A percentile compares a stretch with the other conserved stretches of the same genome.
These are phyloP conservation scores for Torulaspora quercuum DNA, from an alignment of 805 yeast genomes.

Conservation along the genomic window DNA sequence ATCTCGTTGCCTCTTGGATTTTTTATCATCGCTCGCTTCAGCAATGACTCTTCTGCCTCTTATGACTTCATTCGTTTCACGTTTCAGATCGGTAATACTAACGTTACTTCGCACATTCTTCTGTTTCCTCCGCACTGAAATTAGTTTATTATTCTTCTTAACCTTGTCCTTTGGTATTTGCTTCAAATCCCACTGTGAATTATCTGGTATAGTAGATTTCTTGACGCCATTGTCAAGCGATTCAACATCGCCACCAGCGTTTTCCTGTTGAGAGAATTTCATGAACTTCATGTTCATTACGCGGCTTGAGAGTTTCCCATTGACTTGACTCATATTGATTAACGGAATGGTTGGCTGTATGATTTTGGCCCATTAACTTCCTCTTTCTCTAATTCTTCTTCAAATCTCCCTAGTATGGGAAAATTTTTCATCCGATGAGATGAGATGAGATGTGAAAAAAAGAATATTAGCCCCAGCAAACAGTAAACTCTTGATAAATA, in stretches of 20 bases:
- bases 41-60: constrained; percentile 13
- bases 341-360: too few species aligned
- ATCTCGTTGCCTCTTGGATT: constrained; percentile 39
- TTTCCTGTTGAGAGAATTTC: constrained; percentile 43
- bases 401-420: constrained; percentile 4
- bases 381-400: not conserved
- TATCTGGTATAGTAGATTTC: constrained; percentile 17
- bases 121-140: constrained; percentile 3
- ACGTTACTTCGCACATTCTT: constrained; percentile 10
- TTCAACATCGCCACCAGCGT: constrained; percentile 35
- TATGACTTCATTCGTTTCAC: constrained; percentile 9
- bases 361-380: constrained; percentile 2
- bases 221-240: constrained; percentile 31
- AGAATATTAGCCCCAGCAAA: not conserved
- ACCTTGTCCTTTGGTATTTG: not conserved
- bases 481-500: not conserved
- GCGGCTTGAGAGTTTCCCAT: constrained; percentile 53
- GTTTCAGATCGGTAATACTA: constrained; percentile 14
- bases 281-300: constrained; percentile 84
- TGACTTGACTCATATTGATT: constrained; percentile 24
- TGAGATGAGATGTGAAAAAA: constrained; percentile 22
- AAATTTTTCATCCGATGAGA: constrained; percentile 14
- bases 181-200: constrained; percentile 23
- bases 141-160: constrained; percentile 5
- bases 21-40: constrained; percentile 40